A percentile compares a stretch with the other conserved stretches of the same genome.
Conservation (phyloP, 495 filamentous ascomycete species). For the Penicillium lividum region DNA sequence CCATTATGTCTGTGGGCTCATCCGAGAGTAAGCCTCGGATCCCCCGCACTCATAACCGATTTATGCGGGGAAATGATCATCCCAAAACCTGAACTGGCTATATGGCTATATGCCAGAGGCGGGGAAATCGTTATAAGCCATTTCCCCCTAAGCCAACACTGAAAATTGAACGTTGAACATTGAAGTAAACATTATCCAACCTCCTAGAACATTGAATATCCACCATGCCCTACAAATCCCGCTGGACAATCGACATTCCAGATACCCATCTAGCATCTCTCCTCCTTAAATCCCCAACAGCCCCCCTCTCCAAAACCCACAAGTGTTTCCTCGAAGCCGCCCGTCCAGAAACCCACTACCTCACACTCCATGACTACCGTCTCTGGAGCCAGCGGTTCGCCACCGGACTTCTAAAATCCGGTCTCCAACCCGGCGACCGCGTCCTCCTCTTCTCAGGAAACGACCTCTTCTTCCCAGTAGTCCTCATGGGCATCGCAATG, state of each 20-base stretch:
- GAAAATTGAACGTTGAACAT: too few relatives aligned
- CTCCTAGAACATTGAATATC: neutral
- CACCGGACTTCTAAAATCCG: slow-evolving; percentile 63
- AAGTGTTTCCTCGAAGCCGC: slow-evolving; percentile 55
- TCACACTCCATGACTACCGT: slow-evolving; percentile 61
- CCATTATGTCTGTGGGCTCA: neutral
- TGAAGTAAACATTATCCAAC: neutral
- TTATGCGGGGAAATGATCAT: slow-evolving; percentile 26
- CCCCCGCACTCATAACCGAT: slow-evolving; percentile 32
- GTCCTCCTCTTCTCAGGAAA: slow-evolving; percentile 74
- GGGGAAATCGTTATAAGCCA: neutral
- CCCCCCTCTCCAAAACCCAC: slow-evolving; percentile 43
- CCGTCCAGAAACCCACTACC: slow-evolving; percentile 54
- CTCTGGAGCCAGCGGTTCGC: slow-evolving; percentile 72
- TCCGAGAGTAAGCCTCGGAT: slow-evolving; percentile 11
- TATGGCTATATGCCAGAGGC: neutral
- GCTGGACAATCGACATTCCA: slow-evolving; percentile 50
- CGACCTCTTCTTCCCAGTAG: slow-evolving; percentile 69
- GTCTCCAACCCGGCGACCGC: slow-evolving; percentile 67
- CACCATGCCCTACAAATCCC: slow-evolving; percentile 56
- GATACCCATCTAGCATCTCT: slow-evolving; percentile 50
- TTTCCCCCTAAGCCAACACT: neutral
- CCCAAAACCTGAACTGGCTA: neutral
- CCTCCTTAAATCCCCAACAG: slow-evolving; percentile 50
- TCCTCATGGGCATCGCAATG: slow-evolving; percentile 73